Percentiles rank a stretch among this genome's conserved stretches.
Evolutionary conservation across 257 asterid species (phyloP).

Genomic region (Lantana camara): DNA sequence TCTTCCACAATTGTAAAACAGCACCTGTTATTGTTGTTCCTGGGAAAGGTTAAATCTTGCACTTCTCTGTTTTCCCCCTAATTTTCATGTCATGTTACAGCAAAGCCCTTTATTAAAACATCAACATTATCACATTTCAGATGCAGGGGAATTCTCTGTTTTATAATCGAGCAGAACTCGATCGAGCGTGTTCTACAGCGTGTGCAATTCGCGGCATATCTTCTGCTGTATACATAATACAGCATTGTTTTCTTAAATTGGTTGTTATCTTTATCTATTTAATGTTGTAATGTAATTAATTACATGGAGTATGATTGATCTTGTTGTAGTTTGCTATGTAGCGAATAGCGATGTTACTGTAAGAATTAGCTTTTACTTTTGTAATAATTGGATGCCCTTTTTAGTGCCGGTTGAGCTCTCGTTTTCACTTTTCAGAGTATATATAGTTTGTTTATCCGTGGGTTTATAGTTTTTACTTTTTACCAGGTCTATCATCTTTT

Average conservation of each 20-base stretch:
- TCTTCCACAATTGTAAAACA: slow-evolving; percentile 60
- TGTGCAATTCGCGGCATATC: slow-evolving; percentile 14
- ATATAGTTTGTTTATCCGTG: not conserved
- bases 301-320: too few species aligned
- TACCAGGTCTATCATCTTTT: too few species aligned
- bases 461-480: too few species aligned
- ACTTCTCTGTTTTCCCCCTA: not conserved
- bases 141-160: slow-evolving; percentile 54
- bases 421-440: not conserved
- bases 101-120: slow-evolving; percentile 6
- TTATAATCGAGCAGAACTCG: slow-evolving; percentile 30
- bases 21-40: slow-evolving; percentile 61
- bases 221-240: too few species aligned
- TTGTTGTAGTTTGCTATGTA: too few species aligned
- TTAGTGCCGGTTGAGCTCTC: too few species aligned
- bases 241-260: not conserved
- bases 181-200: not conserved
- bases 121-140: slow-evolving; percentile 27
- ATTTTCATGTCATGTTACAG: not conserved
- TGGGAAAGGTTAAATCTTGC: slow-evolving; percentile 45
- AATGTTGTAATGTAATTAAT: too few species aligned
- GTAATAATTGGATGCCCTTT: too few species aligned
- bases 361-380: too few species aligned
- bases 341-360: too few species aligned
- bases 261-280: not conserved